Percentiles rank a stretch among this genome's conserved stretches.
Conservation (phyloP, 2,329 filamentous ascomycete species). For the Fonsecaea monophora region DNA sequence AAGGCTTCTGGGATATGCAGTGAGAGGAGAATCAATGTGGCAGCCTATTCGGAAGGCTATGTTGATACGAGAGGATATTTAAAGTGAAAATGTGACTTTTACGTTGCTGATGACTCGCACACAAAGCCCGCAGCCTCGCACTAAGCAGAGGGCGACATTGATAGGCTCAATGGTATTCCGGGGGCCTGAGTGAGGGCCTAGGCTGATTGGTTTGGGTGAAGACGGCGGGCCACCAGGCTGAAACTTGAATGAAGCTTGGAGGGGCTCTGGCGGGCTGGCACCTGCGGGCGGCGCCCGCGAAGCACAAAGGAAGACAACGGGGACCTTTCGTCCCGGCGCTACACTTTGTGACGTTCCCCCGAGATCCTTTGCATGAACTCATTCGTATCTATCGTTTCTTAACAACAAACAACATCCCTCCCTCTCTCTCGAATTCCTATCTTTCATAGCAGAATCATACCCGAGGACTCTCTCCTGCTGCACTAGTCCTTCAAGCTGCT, state of each 20-base stretch:
- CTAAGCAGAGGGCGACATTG: not conserved
- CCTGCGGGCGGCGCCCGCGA: not conserved
- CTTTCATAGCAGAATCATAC: not conserved
- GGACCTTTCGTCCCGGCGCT: constrained; percentile 4
- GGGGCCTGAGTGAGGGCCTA: not conserved
- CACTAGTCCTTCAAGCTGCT: not conserved
- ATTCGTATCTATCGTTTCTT: constrained; percentile 4
- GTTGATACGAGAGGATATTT: constrained; percentile 3
- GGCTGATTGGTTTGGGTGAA: not conserved
- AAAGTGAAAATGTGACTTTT: constrained; percentile 6
- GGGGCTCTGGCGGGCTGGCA: constrained; percentile 8
- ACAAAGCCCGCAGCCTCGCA: not conserved
- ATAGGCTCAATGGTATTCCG: not conserved
- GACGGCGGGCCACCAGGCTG: not conserved
- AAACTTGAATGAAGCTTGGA: not conserved
- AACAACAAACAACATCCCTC: not conserved
- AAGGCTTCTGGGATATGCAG: not conserved
- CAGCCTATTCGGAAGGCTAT: constrained; percentile 16
- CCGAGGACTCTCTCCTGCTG: not conserved
- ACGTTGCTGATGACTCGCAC: constrained; percentile 7
- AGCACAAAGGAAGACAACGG: constrained; percentile 1
- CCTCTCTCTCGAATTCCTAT: not conserved
- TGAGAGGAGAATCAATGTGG: not conserved
- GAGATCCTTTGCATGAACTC: constrained; percentile 4
- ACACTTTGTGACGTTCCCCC: constrained; percentile 5